Percentiles rank a stretch among this genome's conserved stretches.
Conservation (phyloP, 768 basidiomycete genomes). For the Crepidotus variabilis region DNA sequence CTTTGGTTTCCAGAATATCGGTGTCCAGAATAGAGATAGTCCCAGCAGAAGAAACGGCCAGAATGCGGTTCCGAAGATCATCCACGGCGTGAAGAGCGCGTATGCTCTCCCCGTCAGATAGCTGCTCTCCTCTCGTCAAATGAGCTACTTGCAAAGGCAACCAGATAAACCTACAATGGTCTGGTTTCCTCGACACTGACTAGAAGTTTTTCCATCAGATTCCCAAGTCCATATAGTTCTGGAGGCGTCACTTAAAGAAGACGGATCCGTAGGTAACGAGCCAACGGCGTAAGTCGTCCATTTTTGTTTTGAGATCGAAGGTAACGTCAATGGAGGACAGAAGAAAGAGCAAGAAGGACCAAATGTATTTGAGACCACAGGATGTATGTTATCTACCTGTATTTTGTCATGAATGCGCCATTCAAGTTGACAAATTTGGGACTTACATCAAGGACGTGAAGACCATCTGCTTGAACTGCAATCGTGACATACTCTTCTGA, state of each 20-base stretch:
- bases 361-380: slow-evolving; percentile 65
- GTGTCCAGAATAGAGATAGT: slow-evolving; percentile 19
- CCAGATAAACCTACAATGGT: slow-evolving; percentile 36
- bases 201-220: slow-evolving; percentile 36
- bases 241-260: slow-evolving; percentile 31
- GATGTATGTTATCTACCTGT: slow-evolving; percentile 61
- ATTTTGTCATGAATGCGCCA: not conserved
- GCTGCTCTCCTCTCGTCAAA: slow-evolving; percentile 11
- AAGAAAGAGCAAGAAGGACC: slow-evolving; percentile 63
- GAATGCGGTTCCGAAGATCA: slow-evolving; percentile 19
- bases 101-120: slow-evolving; percentile 17
- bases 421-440: slow-evolving; percentile 1
- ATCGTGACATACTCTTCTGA: slow-evolving; percentile 61
- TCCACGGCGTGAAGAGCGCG: slow-evolving; percentile 20
- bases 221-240: slow-evolving; percentile 63
- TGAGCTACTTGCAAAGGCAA: not conserved
- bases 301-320: slow-evolving; percentile 28
- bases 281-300: slow-evolving; percentile 58
- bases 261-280: slow-evolving; percentile 41
- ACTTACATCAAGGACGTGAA: slow-evolving; percentile 69
- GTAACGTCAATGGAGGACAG: slow-evolving; percentile 50
- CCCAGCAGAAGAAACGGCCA: slow-evolving; percentile 20
- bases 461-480: slow-evolving; percentile 68
- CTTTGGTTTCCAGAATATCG: slow-evolving; percentile 20
- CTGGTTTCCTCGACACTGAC: slow-evolving; percentile 14